Percentiles rank a stretch among this genome's conserved stretches.
Conservation (phyloP, 1,284 basidiomycete species). For the Xanthoconium separans region DNA sequence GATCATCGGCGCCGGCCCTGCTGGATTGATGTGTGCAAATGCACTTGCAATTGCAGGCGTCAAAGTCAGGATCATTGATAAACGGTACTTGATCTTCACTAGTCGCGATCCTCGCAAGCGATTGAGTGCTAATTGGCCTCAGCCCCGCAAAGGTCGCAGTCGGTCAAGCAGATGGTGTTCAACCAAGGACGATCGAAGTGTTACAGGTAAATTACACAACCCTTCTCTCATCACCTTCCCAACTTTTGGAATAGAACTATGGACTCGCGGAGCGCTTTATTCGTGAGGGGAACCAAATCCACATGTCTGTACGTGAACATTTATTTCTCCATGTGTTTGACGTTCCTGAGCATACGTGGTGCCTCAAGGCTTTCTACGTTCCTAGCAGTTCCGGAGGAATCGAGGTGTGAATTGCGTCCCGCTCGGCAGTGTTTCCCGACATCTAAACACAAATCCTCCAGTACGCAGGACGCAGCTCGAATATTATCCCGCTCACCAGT, state of each 20-base stretch:
- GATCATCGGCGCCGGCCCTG: slow-evolving; percentile 56
- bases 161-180: slow-evolving; percentile 78
- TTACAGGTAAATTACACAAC: slow-evolving; percentile 50
- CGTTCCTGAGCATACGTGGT: not conserved
- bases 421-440: not conserved
- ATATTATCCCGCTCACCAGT: slow-evolving; percentile 35
- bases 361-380: slow-evolving; percentile 68
- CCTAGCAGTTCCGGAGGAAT: slow-evolving; percentile 59
- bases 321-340: not conserved
- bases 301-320: slow-evolving; percentile 50
- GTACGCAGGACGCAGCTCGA: slow-evolving; percentile 57
- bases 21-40: slow-evolving; percentile 62
- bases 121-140: not conserved
- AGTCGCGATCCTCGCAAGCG: not conserved
- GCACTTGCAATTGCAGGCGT: slow-evolving; percentile 59
- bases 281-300: slow-evolving; percentile 63
- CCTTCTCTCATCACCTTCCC: not conserved
- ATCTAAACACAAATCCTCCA: slow-evolving; percentile 26
- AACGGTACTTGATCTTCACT: slow-evolving; percentile 3
- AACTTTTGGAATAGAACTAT: slow-evolving; percentile 51
- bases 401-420: slow-evolving; percentile 39
- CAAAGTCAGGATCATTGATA: slow-evolving; percentile 51
- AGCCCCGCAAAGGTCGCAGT: slow-evolving; percentile 57
- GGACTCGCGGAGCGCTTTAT: slow-evolving; percentile 65
- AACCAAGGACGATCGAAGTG: slow-evolving; percentile 74